Conservation (phyloP, 768 basidiomycete genomes). For the Fomitopsis serialis region DNA sequence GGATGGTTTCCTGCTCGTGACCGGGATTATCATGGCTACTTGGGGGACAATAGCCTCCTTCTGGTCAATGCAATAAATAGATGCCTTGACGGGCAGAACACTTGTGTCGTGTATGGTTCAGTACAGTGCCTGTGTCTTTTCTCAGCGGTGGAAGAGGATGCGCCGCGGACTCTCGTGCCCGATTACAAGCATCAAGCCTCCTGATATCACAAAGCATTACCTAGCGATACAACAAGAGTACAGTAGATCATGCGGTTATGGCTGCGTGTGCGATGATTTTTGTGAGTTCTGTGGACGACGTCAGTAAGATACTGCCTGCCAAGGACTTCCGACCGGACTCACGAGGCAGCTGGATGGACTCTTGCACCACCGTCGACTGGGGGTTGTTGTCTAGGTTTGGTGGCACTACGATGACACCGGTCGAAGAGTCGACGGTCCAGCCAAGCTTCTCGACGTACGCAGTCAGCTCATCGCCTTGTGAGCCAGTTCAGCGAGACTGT, state of each 20-base stretch:
- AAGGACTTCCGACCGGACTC: slow-evolving; percentile 27
- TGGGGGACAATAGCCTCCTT: slow-evolving; percentile 77
- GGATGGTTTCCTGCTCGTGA: slow-evolving; percentile 49
- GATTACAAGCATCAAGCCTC: not conserved
- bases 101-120: not conserved
- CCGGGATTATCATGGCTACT: slow-evolving; percentile 59
- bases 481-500: not conserved
- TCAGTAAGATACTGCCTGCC: slow-evolving; percentile 4
- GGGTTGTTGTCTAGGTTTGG: slow-evolving; percentile 87
- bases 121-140: not conserved
- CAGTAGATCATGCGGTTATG: slow-evolving; percentile 37
- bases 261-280: slow-evolving; percentile 74
- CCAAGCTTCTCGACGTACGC: slow-evolving; percentile 59
- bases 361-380: slow-evolving; percentile 79
- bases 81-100: not conserved
- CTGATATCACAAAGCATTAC: not conserved
- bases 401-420: slow-evolving; percentile 61
- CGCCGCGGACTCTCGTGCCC: no score
- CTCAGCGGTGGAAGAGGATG: not conserved
- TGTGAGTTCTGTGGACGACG: slow-evolving; percentile 47
- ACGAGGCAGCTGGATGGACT: slow-evolving; percentile 79
- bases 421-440: slow-evolving; percentile 54
- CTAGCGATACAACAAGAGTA: not conserved
- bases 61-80: slow-evolving; percentile 6
- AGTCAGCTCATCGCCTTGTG: slow-evolving; percentile 49